Evolutionary conservation across 768 basidiomycete genomes (phyloP), one percentile per base, ranked within the genome.

Genomic region (Xerocomellus dryophilus): DNA sequence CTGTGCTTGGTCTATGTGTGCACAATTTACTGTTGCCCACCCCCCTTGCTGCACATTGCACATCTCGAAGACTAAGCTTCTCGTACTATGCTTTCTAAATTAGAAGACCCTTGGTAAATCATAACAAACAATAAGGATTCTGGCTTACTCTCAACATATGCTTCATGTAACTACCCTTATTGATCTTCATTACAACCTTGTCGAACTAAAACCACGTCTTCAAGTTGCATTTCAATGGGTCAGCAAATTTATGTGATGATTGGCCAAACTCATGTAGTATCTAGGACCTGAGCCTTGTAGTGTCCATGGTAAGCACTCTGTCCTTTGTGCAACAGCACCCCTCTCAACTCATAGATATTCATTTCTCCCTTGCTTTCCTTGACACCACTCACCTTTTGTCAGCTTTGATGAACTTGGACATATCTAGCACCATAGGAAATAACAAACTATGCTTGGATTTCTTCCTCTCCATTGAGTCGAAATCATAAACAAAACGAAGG

Each of bases 281-380:
- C 90, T 61, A 84, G 83, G 18, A 92, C 88, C 64, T 92, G 88
- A 14, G 88, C 90, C 67, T 90, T 88, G 64, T 94, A 93, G 66
- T 93, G 90, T 5, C 91, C 91, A 59, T 89, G 86, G 73, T 97
- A 90, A 31, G 95, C 96, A 67, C 90, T 94, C n/a, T 80, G 62
- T 5, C 96, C 96, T 65, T 91, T 92, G 73, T 98, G 96, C 53
- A 93, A 70, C 12, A 98, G 73, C 10, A 98, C 83, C 4, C 90
- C 95, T 47, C 85, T 80, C 45, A 98, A 72, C 47, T 95, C 88
- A 62, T 98, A 98, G n/a, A 80, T 55, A 41, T 76, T 71, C 23
- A 67, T 57, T 21, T 53, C 32, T 47, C 64, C 61, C 5, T 66
- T 52, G n/a, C 21, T 42, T 39, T 43, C 59, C 29, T 55, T 40